Percentiles rank a stretch among this genome's conserved stretches.
Evolutionary conservation across 768 basidiomycete species (phyloP).

Genomic region (Mycena haematopus): DNA sequence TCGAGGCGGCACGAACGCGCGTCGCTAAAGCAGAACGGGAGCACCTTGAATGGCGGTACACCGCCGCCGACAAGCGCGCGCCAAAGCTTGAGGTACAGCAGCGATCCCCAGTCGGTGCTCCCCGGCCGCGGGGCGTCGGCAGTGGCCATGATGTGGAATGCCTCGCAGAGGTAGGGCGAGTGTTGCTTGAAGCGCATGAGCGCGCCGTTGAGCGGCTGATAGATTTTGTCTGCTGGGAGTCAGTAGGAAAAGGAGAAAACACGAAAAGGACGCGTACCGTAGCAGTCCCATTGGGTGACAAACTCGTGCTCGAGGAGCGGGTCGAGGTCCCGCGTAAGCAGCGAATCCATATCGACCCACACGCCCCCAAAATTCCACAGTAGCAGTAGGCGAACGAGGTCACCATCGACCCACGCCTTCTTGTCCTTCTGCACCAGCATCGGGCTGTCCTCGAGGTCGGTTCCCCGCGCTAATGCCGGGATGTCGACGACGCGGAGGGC

Average conservation of each 20-base stretch:
- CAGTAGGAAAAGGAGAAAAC: slow-evolving; percentile 1
- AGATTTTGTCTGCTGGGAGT: slow-evolving; percentile 63
- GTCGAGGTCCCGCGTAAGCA: slow-evolving; percentile 85
- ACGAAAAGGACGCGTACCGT: slow-evolving; percentile 59
- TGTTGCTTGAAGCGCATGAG: slow-evolving; percentile 90
- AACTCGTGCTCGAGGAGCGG: slow-evolving; percentile 94
- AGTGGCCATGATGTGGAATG: slow-evolving; percentile 88
- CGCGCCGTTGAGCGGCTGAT: slow-evolving; percentile 88
- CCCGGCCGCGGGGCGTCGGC: slow-evolving; percentile 74
- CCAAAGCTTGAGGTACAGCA: slow-evolving; percentile 91
- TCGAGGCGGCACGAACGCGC: slow-evolving; percentile 90
- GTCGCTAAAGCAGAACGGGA: slow-evolving; percentile 96
- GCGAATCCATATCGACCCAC: slow-evolving; percentile 98
- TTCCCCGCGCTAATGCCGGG: slow-evolving; percentile 69
- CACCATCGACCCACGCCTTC: slow-evolving; percentile 95
- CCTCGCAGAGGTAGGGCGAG: slow-evolving; percentile 97
- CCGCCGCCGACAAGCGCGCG: slow-evolving; percentile 76
- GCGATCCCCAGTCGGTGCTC: slow-evolving; percentile 93
- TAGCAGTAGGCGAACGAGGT: slow-evolving; percentile 86
- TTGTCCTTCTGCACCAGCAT: slow-evolving; percentile 68
- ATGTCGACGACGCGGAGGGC: slow-evolving; percentile 76
- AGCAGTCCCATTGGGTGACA: slow-evolving; percentile 99
- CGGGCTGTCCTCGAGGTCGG: slow-evolving; percentile 71
- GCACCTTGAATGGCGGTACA: slow-evolving; percentile 86
- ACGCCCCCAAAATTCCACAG: slow-evolving; percentile 92